Base-by-base conservation (phyloP, 1,139 yeast species). In the Magnusiomyces clavatus region DNA sequence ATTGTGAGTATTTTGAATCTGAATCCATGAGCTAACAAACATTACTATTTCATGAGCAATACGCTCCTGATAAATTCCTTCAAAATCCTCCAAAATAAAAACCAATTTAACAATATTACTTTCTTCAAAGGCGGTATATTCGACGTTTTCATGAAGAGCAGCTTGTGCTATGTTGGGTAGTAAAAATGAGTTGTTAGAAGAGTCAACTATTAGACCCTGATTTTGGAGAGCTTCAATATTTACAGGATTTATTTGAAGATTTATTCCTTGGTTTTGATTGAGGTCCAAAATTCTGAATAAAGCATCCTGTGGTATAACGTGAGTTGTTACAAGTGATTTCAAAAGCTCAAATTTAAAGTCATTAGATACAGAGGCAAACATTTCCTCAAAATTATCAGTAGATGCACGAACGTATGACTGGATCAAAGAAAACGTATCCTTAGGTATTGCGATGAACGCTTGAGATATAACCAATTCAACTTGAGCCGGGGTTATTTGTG, bases 301-400 rank as follows among this genome's bases (percentile, higher is more conserved):
- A 34, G 16, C 16, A 13, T 38, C 12, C 8, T 34, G 14, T 35
- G 14, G 38, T 6, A 44, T 40, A 14, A 44, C 20, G 8, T 39
- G 40, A 6, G 35, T 14, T 13, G 40, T 13, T 13, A 44, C 35
- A 11, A 44, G 29, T n/a, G 47, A n/a, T 35, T 36, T 35, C 16
- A 44, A 36, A 2, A 44, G 35, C 10, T 14, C 19, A 19, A 44
- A 44, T 44, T 40, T 19, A 11, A 44, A 11, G 24, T 44, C 47
- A 17, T 36, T 29, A 12, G 20, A 31, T 12, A 44, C 47, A 35
- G 47, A 20, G 1, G 73, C 61, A 54, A 73, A 73, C 69, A 74
- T 73, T 36, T 74, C 76, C 58, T 74, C 78, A 38, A 72, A 59
- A 44, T 71, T 75, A 48, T 65, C 64, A 6, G 62, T 62, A 8